These are phyloP conservation scores for Leucoagaricus sp. DNA, from an alignment of 1,284 basidiomycete genomes.

Conservation along the genomic window DNA sequence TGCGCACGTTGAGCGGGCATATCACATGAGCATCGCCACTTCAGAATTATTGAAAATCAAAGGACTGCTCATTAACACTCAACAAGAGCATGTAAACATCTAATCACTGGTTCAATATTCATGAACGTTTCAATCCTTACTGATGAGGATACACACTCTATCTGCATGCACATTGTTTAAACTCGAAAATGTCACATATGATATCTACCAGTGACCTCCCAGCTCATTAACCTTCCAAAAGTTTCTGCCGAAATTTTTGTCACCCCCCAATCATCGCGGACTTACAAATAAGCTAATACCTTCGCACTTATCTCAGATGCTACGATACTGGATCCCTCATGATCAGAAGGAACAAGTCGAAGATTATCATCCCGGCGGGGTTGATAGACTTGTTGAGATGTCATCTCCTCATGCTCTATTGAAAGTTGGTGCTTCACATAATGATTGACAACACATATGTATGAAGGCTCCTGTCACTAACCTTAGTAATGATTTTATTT, in stretches of 20 bases:
- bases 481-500: neutral
- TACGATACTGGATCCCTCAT: neutral
- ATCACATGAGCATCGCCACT: neutral
- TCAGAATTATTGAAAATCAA: neutral
- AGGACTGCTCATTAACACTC: neutral
- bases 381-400: neutral
- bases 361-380: neutral
- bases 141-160: too few relatives aligned
- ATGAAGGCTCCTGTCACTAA: neutral
- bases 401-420: neutral
- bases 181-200: too few relatives aligned
- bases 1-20: neutral
- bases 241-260: too few relatives aligned
- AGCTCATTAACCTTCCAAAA: too few relatives aligned
- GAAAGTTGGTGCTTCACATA: neutral
- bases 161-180: too few relatives aligned
- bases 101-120: too few relatives aligned
- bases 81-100: neutral
- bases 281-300: too few relatives aligned
- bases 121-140: too few relatives aligned
- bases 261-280: neutral
- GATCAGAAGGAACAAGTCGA: neutral
- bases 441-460: neutral
- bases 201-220: too few relatives aligned
- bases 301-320: neutral